These are phyloP conservation scores for Plasmodium coatneyi DNA, from an alignment of 169 alveolate species.

Conservation along the genomic window DNA sequence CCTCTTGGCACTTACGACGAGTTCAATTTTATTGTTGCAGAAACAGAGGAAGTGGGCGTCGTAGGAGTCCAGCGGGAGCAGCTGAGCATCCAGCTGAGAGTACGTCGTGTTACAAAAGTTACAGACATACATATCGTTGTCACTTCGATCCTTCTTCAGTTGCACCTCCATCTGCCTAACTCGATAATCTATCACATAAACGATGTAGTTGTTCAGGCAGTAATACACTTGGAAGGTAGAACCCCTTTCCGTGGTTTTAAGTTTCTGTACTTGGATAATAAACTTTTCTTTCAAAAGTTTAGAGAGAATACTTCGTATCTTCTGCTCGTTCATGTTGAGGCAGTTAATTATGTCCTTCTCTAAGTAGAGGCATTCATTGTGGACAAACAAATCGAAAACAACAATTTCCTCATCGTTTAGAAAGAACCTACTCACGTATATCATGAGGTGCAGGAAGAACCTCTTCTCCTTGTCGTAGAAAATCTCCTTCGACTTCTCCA, in stretches of 20 bases:
- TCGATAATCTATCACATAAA: conserved; percentile 79
- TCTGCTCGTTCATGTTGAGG: conserved; percentile 78
- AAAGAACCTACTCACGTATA: conserved; percentile 77
- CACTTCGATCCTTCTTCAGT: conserved; percentile 77
- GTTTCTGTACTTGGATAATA: conserved; percentile 47
- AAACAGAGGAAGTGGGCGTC: conserved; percentile 84
- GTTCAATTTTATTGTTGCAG: conserved; percentile 82
- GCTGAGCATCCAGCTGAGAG: conserved; percentile 82
- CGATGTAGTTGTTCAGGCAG: conserved; percentile 79
- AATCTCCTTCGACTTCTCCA: conserved; percentile 44
- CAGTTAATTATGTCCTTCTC: conserved; percentile 81
- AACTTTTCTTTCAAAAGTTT: conserved; percentile 69
- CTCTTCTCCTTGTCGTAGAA: conserved; percentile 57
- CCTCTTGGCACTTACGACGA: conserved; percentile 75
- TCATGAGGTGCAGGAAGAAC: conserved; percentile 30
- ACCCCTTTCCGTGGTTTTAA: conserved; percentile 56
- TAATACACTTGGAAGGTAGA: conserved; percentile 71
- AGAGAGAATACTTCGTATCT: conserved; percentile 73
- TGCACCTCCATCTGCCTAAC: conserved; percentile 79
- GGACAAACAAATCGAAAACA: conserved; percentile 78
- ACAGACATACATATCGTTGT: conserved; percentile 79
- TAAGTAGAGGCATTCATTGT: conserved; percentile 78
- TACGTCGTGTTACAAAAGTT: conserved; percentile 77
- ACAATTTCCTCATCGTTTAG: conserved; percentile 84
- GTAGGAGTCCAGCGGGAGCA: conserved; percentile 80